Evolutionary conservation across 208 protist species (phyloP), one percentile per base, ranked within the genome.

Genomic region (Trypanosoma avium): DNA sequence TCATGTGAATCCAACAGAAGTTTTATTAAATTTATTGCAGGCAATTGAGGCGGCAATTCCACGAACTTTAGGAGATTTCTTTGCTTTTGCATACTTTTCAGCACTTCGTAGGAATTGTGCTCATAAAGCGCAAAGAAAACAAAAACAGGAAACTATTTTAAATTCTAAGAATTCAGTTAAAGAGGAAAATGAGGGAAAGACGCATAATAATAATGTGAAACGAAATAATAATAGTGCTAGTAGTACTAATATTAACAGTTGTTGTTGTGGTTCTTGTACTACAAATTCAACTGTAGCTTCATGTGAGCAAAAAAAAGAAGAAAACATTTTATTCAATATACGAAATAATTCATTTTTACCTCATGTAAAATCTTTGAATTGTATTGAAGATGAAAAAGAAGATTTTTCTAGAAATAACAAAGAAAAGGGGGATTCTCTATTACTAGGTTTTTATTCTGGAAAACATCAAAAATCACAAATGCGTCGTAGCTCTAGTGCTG

Each of bases 81-180:
- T 64, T 50, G 59, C 59, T 9, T 64, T 64, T 64, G 12, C 38
- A 45, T 48, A 64, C 26, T 64, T 52, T 48, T 4, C 38, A 8
- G 40, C 59, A 26, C n/a, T 64, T 12, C 24, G 36, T 3, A 36
- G n/a, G n/a, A 7, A 19, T 2, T 61, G 32, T 49, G 32, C 19
- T 2, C 24, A 19, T 1, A 36, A 55, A 1, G 29, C 24, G 12
- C 27, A 38, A 19, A 12, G 8, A 19, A 1, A 2, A 21, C 19
- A 45, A 15, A 19, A 46, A 30, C 0, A 33, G 19, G 24, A 42
- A n/a, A 29, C 4, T 33, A 35, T 36, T 6, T 2, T 15, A 2
- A 33, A n/a, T n/a, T 8, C 10, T 2, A 17, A 3, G 2, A 27
- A 21, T 29, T 4, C 4, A 40, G 3, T 7, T n/a, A 30, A 43